These are phyloP conservation scores for Lasiosphaeris hirsuta DNA, from an alignment of 495 filamentous ascomycete species.

Conservation along the genomic window DNA sequence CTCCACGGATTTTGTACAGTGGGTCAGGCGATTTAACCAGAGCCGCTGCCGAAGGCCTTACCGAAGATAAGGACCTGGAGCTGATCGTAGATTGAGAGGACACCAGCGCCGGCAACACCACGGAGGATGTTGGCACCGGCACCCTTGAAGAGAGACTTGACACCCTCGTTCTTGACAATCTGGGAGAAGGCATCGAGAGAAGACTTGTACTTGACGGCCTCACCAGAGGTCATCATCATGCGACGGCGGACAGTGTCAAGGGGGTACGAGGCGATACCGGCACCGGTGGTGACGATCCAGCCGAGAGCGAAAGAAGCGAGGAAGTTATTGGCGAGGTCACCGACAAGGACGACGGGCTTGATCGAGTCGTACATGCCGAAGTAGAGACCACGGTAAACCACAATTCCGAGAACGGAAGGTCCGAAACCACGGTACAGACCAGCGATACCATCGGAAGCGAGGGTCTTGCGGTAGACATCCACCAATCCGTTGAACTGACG, in stretches of 20 bases:
- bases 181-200: conserved; percentile 91
- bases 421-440: conserved; percentile 99
- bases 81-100: conserved; percentile 99
- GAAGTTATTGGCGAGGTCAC: conserved; percentile 95
- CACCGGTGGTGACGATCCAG: conserved; percentile 99
- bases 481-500: conserved; percentile 99
- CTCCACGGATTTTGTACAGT: conserved; percentile 35
- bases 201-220: conserved; percentile 99
- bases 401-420: conserved; percentile 96
- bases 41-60: conserved; percentile 96
- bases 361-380: conserved; percentile 99
- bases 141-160: conserved; percentile 99
- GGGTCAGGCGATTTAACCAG: conserved; percentile 58
- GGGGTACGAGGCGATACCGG: conserved; percentile 99
- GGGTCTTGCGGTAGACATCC: conserved; percentile 99
- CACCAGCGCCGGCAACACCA: conserved; percentile 99
- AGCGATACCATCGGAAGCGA: conserved; percentile 93
- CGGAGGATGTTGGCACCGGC: conserved; percentile 99
- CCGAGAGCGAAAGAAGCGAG: conserved; percentile 97
- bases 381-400: conserved; percentile 99
- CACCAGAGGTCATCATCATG: conserved; percentile 99
- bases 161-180: conserved; percentile 96
- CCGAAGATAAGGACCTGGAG: conserved; percentile 98
- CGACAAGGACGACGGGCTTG: conserved; percentile 95
- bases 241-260: conserved; percentile 99